A percentile compares a stretch with the other conserved stretches of the same genome.
phyloP scores from a whole-genome alignment of 2,329 filamentous ascomycete genomes.

The Xylaria sp. region DNA sequence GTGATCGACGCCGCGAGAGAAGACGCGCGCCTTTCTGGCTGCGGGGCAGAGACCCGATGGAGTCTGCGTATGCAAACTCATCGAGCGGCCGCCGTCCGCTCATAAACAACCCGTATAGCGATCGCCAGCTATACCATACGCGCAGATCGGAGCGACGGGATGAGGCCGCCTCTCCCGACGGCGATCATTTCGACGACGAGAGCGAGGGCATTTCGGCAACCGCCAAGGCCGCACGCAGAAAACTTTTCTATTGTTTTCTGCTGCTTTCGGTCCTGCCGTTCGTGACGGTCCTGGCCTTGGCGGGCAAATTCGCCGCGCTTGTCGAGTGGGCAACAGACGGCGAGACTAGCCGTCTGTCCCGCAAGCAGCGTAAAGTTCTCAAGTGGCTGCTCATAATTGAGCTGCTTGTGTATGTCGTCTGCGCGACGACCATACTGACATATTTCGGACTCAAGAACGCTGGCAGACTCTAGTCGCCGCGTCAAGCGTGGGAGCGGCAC shows the following conservation, averaged over 20 bases:
- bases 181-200: too few relatives aligned
- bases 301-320: constrained; percentile 40
- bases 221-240: constrained; percentile 30
- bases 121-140: too few relatives aligned
- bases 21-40: too few relatives aligned
- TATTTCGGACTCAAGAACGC: constrained; percentile 20
- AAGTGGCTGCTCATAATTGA: constrained; percentile 15
- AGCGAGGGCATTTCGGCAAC: constrained; percentile 18
- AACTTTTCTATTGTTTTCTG: constrained; percentile 38
- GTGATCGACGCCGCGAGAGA: too few relatives aligned
- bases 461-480: too few relatives aligned
- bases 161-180: too few relatives aligned
- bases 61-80: too few relatives aligned
- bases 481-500: too few relatives aligned
- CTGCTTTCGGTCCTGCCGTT: constrained; percentile 43
- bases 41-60: too few relatives aligned
- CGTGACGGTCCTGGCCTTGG: constrained; percentile 40
- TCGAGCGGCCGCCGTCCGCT: too few relatives aligned
- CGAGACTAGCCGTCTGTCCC: constrained; percentile 38
- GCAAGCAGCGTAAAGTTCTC: constrained; percentile 35
- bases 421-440: constrained; percentile 19
- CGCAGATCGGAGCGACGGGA: too few relatives aligned
- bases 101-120: too few relatives aligned
- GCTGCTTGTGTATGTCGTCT: constrained; percentile 16
- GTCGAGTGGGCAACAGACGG: constrained; percentile 47